phyloP scores from a whole-genome alignment of 1,284 basidiomycete genomes.

The Marasmius oreades region DNA sequence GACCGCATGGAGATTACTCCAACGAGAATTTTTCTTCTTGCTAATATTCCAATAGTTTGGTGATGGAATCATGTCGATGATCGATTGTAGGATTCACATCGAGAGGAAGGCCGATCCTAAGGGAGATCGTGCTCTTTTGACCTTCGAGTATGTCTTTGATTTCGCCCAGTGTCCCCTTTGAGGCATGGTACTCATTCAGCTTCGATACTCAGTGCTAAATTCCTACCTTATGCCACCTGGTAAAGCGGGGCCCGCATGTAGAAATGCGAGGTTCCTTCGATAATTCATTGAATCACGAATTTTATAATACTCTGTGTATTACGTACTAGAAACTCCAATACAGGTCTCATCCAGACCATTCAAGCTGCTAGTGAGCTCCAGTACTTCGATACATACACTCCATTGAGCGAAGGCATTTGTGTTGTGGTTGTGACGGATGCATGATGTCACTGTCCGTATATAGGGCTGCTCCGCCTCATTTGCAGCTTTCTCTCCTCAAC shows the following conservation, averaged over 20 bases:
- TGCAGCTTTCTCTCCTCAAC: not conserved
- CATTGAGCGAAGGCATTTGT: too few species aligned
- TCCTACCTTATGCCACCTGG: constrained; percentile 13
- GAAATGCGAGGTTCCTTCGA: too few species aligned
- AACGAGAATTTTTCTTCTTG: not conserved
- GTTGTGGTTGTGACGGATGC: too few species aligned
- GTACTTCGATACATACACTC: too few species aligned
- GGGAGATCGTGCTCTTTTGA: constrained; percentile 80
- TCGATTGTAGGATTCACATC: constrained; percentile 76
- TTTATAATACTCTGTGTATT: not conserved
- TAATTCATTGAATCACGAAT: too few species aligned
- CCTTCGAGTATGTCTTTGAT: constrained; percentile 66
- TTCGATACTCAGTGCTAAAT: constrained; percentile 10
- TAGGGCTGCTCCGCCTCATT: too few species aligned
- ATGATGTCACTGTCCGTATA: too few species aligned
- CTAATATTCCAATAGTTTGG: constrained; percentile 58
- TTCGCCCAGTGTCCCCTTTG: not conserved
- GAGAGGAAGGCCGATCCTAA: constrained; percentile 76
- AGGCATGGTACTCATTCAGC: not conserved
- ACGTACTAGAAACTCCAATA: too few species aligned
- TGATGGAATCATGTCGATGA: constrained; percentile 91
- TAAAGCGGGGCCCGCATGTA: not conserved
- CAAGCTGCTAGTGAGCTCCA: too few species aligned
- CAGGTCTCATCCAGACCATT: too few species aligned
- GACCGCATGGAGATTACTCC: not conserved